Evolutionary conservation across 768 basidiomycete genomes (phyloP), one percentile per base, ranked within the genome.

Genomic region (Kwoniella newhampshirensis): DNA sequence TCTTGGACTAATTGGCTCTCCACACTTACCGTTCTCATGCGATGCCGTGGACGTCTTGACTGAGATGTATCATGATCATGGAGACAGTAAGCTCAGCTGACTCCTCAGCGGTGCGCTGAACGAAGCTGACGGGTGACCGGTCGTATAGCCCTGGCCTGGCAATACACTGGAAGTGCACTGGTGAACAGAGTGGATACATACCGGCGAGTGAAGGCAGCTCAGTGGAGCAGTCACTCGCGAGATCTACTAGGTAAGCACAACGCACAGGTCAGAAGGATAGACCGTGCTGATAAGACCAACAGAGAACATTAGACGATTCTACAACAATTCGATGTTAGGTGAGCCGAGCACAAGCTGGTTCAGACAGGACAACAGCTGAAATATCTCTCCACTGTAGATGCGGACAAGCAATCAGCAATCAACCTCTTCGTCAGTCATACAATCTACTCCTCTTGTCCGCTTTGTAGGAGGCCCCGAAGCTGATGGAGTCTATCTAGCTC

Each of bases 1-100:
- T 0, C 84, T 99, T 3, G 96, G 96, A 0, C 82, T 98, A 15
- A 85, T 96, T 7, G 85, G 87, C 18, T 85, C 80, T 55, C 92
- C 94, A 0, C 85, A 91, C 68, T 79, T 99, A 35, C 83, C 86
- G 0, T 94, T 94, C 70, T 91, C 94, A 68, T 91, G 88, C 9
- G 93, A 94, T 74, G 92, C 91, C 1, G 88, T 93, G 37, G 91
- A 93, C 73, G 92, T 98, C 84, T 71, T 99, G 64, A 98, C 92
- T 3, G 91, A 96, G 78, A 97, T 99, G 92, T 97, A 93, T 75
- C 91, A 94, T 72, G 91, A 96, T 74, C 92, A 96, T 64, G 91
- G 91, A 1, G 91, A 96, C 71, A 93, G 91, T 91, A 70, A 69
- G 88, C 77, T 23, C 27, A 8, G 8, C n/a, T 46, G 2, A 18